Base-by-base conservation (phyloP, 177 flowering plant species). In the Vitis hybrid region DNA sequence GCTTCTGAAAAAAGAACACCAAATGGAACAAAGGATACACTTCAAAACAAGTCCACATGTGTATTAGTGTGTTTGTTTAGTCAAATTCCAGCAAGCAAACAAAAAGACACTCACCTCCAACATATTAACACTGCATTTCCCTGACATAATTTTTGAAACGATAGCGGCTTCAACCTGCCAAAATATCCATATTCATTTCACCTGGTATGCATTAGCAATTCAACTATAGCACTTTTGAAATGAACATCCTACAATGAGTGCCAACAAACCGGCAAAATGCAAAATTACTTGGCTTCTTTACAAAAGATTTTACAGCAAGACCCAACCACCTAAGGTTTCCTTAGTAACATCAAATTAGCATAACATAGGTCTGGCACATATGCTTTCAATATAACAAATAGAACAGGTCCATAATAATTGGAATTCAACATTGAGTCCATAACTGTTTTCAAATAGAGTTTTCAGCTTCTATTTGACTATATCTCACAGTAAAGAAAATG, bases 141-240 rank as follows among this genome's bases (percentile, higher is more conserved):
- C 91, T 3, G 88, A 88, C 73, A 86, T 70, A 48, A 92, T 75
- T 74, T 84, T 89, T 59, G 85, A 81, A 71, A 84, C 84, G 82
- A 92, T 79, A 57, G 84, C 87, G 75, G 86, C 82, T 84, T 94
- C 97, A 70, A 62, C 87, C 97, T 94, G 89, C 72, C 73, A 71
- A 62, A 32, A 70, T 4, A 54, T 15, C 3, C 2, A 26, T 55
- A 9, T 34, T 15, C 49, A 18, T 48, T 64, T n/a, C 59, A 72
- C 56, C 59, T 66, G 55, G 26, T 64, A 51, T 48, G 17, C 61
- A 54, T 60, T 30, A 17, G 34, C 60, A 56, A 57, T 49, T 15
- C 6, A 58, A 32, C 48, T 14, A 18, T 52, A 60, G 3, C 9
- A n/a, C 23, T 45, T 11, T 5, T n/a, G 54, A n/a, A 19, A 61